Base-by-base conservation (phyloP, 768 basidiomycete species). In the Tylopilus cervinicoccineus region DNA sequence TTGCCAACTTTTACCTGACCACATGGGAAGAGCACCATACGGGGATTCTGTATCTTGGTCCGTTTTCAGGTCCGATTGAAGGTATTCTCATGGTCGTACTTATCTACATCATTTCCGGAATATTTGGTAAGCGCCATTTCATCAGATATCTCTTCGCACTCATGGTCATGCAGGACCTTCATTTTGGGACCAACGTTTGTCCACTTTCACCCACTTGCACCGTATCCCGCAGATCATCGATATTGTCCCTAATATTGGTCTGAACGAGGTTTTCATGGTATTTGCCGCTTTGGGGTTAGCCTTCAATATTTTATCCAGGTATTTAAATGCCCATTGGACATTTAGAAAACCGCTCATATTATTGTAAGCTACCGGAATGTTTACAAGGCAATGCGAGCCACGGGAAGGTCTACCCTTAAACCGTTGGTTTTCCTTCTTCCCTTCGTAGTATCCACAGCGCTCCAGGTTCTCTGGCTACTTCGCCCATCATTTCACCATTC, bases 41-140 rank as follows among this genome's bases (percentile, higher is more conserved):
- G 2, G 90, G 94, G 23, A 84, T 88, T 54, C 73, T 98, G 14
- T 99, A 84, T 73, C 84, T 99, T 16, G 93, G 90, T 9, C 80
- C 86, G 28, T 95, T 95, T 68, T 95, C 92, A 14, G 95, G 96
- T 1, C 95, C 96, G 0, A 89, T 97, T 2, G 96, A 98, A 66
- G 96, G 96, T 7, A 95, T 98, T 55, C 71, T 99, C 29, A 77
- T 97, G 67, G 85, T 98, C 47, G 73, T 85, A 23, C 64, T 57
- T 9, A 83, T 97, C 46, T 97, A 85, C 70, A 55, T 83, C 26
- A 71, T 95, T 44, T 86, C 87, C 12, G 94, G 92, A 0, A 65
- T 88, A 43, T 84, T 75, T 58, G 90, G 90, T 81, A 52, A 39
- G 76, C 62, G 4, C 12, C 32, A 14, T 31, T 33, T 38, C 45